A percentile compares a stretch with the other conserved stretches of the same genome.
phyloP scores from a whole-genome alignment of 2,329 filamentous ascomycete genomes.

The Knufia petricola region DNA sequence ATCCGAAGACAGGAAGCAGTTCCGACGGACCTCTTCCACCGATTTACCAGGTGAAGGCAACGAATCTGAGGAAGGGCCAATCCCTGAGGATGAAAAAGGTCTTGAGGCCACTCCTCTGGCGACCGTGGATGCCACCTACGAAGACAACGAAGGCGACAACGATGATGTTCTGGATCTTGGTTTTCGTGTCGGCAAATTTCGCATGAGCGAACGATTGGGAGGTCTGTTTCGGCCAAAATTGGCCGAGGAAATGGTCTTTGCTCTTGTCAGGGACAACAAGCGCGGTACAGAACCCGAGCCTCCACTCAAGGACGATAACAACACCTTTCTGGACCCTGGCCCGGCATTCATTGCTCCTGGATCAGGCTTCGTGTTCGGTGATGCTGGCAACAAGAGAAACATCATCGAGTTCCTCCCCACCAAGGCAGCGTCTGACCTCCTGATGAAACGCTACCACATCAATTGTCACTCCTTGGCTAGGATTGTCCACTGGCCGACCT shows the following conservation, averaged over 20 bases:
- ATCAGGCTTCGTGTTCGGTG: conserved; percentile 57
- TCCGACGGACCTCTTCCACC: conserved; percentile 36
- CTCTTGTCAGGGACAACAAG: conserved; percentile 12
- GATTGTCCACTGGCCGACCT: conserved; percentile 57
- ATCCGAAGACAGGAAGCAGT: conserved; percentile 22
- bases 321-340: conserved; percentile 52
- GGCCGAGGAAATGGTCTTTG: conserved; percentile 52
- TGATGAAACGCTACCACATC: conserved; percentile 58
- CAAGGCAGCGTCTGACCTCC: conserved; percentile 46
- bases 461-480: conserved; percentile 60
- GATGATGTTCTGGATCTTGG: conserved; percentile 63
- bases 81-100: conserved; percentile 45
- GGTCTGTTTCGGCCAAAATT: conserved; percentile 62
- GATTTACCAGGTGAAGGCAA: conserved; percentile 36
- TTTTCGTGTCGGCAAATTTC: conserved; percentile 53
- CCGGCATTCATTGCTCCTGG: conserved; percentile 58
- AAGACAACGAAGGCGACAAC: conserved; percentile 50
- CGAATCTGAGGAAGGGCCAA: conserved; percentile 42
- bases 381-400: conserved; percentile 39
- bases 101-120: conserved; percentile 55
- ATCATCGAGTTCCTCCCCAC: conserved; percentile 54
- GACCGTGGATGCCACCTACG: conserved; percentile 58
- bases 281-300: conserved; percentile 14
- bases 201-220: conserved; percentile 63
- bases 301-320: conserved; percentile 12